Conservation (phyloP, 2,329 filamentous ascomycete species). For the Aspergillus sp. region DNA sequence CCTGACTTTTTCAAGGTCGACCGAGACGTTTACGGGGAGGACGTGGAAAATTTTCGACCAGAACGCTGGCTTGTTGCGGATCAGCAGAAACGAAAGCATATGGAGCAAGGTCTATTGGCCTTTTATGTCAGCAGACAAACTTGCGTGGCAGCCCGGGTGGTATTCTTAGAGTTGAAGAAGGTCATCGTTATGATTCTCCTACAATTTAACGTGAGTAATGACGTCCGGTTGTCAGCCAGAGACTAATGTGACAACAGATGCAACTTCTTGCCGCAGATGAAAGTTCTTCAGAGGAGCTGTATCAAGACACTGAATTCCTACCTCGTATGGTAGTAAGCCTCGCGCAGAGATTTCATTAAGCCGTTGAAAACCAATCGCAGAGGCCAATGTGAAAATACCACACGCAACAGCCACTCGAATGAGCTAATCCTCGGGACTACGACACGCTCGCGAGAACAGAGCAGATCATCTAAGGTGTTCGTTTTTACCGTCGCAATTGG, state of each 20-base stretch:
- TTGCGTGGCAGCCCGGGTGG: background rate
- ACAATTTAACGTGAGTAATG: background rate
- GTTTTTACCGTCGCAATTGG: background rate
- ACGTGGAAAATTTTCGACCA: constrained; percentile 36
- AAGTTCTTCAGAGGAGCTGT: background rate
- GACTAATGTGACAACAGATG: background rate
- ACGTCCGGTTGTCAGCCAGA: background rate
- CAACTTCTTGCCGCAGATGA: background rate
- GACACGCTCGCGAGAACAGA: too few relatives aligned
- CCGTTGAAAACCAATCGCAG: background rate
- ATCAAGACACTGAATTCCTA: background rate
- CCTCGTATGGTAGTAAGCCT: background rate
- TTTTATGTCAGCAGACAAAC: constrained; percentile 1
- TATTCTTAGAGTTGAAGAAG: background rate
- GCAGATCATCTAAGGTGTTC: too few relatives aligned
- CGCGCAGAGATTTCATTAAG: background rate
- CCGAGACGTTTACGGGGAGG: constrained; percentile 30
- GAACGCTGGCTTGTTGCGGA: constrained; percentile 40
- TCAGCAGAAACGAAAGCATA: constrained; percentile 17
- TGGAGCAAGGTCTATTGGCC: constrained; percentile 24
- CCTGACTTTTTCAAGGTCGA: constrained; percentile 40
- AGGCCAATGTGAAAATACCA: too few relatives aligned
- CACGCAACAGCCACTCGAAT: too few relatives aligned
- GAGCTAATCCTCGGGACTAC: too few relatives aligned
- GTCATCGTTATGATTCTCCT: background rate